Evolutionary conservation across 1,284 basidiomycete genomes (phyloP).

Genomic region (Naganishia liquefaciens): DNA sequence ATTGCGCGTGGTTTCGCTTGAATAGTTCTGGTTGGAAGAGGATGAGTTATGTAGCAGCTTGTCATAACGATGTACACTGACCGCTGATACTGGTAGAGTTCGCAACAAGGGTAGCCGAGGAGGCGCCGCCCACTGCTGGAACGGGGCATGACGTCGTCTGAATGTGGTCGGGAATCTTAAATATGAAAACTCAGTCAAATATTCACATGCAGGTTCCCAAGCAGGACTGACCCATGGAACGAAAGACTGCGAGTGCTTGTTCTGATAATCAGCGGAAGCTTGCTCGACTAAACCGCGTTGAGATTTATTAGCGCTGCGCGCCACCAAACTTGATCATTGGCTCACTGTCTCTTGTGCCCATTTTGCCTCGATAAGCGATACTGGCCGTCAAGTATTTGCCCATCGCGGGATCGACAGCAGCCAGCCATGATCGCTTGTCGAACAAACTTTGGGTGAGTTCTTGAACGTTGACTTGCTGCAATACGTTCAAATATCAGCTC

Average conservation of each 20-base stretch:
- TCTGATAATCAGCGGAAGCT: conserved; percentile 59
- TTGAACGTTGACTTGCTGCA: conserved; percentile 79
- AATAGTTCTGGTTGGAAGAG: conserved; percentile 56
- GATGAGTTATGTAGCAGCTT: not conserved
- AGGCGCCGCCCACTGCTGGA: conserved; percentile 14
- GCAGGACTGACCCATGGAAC: conserved; percentile 62
- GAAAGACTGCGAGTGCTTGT: conserved; percentile 97
- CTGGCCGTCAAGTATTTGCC: conserved; percentile 79
- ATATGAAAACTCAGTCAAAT: not conserved
- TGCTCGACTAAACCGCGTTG: conserved; percentile 20
- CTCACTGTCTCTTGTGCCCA: conserved; percentile 23
- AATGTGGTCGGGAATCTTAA: conserved; percentile 86
- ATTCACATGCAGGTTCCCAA: too few species aligned
- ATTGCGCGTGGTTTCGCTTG: conserved; percentile 95
- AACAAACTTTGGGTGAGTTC: conserved; percentile 99
- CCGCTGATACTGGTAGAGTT: conserved; percentile 69
- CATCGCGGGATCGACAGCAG: conserved; percentile 79
- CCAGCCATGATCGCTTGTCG: conserved; percentile 56
- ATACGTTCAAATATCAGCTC: not conserved
- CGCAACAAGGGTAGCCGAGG: conserved; percentile 92
- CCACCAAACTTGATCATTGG: not conserved
- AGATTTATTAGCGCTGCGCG: not conserved
- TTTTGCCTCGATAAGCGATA: conserved; percentile 29
- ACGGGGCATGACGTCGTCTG: conserved; percentile 74
- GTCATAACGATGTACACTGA: not conserved